Conservation (phyloP, 805 yeast genomes). For the Ogataea zsoltii region DNA sequence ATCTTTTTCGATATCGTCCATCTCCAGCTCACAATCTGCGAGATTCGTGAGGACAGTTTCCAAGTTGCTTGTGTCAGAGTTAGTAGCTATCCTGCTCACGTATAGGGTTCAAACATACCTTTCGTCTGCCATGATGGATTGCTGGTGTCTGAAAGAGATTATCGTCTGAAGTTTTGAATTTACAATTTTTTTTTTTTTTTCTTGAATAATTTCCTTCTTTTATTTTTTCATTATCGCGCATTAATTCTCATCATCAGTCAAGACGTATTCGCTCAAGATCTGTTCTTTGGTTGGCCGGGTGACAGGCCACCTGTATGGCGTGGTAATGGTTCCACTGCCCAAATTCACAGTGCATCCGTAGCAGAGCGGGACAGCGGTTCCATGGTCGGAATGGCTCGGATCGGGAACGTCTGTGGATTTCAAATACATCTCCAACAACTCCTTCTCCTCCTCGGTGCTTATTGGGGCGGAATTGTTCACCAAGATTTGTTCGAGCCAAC, state of each 20-base stretch:
- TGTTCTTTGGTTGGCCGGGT: conserved; percentile 27
- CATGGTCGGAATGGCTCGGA: background rate
- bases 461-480: conserved; percentile 56
- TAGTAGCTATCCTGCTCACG: no score
- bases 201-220: no score
- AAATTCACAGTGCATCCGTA: conserved; percentile 75
- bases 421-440: conserved; percentile 28
- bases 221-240: conserved; percentile 1
- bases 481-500: conserved; percentile 71
- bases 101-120: no score
- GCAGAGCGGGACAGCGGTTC: conserved; percentile 47
- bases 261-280: conserved; percentile 30
- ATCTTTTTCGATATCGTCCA: conserved; percentile 60
- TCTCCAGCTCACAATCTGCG: conserved; percentile 57
- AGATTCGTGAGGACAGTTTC: conserved; percentile 48
- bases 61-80: conserved; percentile 16
- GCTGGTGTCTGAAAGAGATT: background rate
- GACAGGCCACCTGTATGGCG: conserved; percentile 34
- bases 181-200: background rate
- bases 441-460: conserved; percentile 42
- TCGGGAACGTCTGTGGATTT: conserved; percentile 4
- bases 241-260: conserved; percentile 25
- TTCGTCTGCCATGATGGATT: conserved; percentile 3
- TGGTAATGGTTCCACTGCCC: conserved; percentile 40
- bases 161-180: background rate